These are phyloP conservation scores for Neurospora sp. DNA, from an alignment of 495 filamentous ascomycete genomes.

Conservation along the genomic window DNA sequence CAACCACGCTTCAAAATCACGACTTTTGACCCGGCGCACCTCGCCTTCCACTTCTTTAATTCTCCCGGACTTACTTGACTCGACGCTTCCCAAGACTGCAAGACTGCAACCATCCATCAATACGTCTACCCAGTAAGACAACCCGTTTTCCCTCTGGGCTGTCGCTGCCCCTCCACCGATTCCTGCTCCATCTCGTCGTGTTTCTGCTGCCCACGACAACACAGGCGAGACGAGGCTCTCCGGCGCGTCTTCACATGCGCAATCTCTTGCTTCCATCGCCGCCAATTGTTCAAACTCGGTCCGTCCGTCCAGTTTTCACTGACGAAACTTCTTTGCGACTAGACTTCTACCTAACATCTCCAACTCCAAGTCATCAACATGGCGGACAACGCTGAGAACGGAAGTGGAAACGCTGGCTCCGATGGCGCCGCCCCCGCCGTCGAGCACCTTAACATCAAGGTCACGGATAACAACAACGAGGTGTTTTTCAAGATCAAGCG, in stretches of 20 bases:
- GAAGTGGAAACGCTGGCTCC: slow-evolving; percentile 43
- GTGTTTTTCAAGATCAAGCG: slow-evolving; percentile 99
- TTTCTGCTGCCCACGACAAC: not conserved
- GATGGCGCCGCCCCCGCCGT: slow-evolving; percentile 26
- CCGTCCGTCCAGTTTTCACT: not conserved
- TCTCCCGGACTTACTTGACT: not conserved
- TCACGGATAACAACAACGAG: slow-evolving; percentile 99
- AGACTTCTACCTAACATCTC: not conserved
- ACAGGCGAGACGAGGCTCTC: not conserved
- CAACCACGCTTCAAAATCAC: not conserved
- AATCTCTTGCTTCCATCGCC: not conserved
- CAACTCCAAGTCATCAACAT: slow-evolving; percentile 26
- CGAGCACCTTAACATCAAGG: slow-evolving; percentile 98
- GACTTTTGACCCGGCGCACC: not conserved
- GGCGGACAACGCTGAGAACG: slow-evolving; percentile 43
- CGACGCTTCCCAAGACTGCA: not conserved
- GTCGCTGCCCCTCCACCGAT: not conserved
- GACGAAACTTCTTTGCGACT: not conserved
- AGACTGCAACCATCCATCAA: not conserved
- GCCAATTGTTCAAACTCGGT: not conserved
- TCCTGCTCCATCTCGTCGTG: not conserved
- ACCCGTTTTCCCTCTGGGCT: not conserved
- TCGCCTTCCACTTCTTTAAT: not conserved
- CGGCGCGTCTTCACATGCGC: not conserved
- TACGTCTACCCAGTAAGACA: not conserved